These are phyloP conservation scores for Wickerhamiella siamensis DNA, from an alignment of 805 yeast species.

Conservation along the genomic window DNA sequence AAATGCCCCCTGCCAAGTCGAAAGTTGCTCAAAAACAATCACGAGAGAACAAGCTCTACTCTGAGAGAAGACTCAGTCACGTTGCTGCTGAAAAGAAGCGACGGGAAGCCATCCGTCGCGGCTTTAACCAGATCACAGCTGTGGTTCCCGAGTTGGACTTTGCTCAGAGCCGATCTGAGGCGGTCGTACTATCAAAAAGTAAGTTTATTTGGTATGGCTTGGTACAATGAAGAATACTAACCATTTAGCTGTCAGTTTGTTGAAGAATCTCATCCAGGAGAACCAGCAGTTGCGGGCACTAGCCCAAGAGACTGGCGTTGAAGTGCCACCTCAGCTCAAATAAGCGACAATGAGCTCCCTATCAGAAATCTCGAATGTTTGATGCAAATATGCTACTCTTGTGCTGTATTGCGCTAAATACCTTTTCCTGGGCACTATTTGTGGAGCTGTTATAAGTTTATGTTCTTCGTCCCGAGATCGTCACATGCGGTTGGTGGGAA, in stretches of 20 bases:
- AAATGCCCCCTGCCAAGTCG: neutral
- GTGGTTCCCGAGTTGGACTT: constrained; percentile 58
- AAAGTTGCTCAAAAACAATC: neutral
- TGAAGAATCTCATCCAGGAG: constrained; percentile 22
- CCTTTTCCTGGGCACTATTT: too few species aligned
- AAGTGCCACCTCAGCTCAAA: neutral
- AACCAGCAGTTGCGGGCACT: constrained; percentile 16
- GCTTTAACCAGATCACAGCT: constrained; percentile 60
- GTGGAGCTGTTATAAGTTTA: too few species aligned
- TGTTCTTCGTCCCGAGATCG: too few species aligned
- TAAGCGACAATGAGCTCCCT: too few species aligned
- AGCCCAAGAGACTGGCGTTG: neutral
- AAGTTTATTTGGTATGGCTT: constrained; percentile 1
- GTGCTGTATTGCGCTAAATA: too few species aligned
- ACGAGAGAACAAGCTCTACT: neutral
- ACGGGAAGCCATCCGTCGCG: constrained; percentile 69
- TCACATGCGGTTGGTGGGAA: too few species aligned
- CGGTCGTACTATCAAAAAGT: constrained; percentile 50
- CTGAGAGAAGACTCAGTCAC: constrained; percentile 33
- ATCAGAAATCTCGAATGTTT: too few species aligned
- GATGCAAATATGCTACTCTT: too few species aligned
- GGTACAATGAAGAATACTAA: neutral
- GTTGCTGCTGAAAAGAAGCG: constrained; percentile 79
- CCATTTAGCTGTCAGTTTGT: constrained; percentile 22
- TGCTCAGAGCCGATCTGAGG: constrained; percentile 69